phyloP scores from a whole-genome alignment of 2,329 filamentous ascomycete genomes.

The Fusarium sp. region DNA sequence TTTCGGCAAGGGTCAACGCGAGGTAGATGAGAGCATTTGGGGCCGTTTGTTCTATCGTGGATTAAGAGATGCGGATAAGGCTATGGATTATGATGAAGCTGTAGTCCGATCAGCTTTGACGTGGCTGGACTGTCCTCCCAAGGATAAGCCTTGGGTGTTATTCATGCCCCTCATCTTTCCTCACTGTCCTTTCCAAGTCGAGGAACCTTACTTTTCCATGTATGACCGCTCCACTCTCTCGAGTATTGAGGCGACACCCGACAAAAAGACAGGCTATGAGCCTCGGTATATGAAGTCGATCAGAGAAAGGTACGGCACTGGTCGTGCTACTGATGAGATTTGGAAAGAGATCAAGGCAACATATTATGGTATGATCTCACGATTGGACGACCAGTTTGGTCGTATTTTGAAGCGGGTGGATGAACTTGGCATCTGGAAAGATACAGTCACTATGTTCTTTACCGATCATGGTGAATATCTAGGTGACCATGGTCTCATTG shows the following conservation, averaged over 20 bases:
- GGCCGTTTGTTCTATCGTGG: conserved; percentile 60
- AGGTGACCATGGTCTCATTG: conserved; percentile 63
- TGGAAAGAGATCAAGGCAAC: conserved; percentile 62
- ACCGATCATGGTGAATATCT: conserved; percentile 64
- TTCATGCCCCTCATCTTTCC: conserved; percentile 62
- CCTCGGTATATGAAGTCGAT: conserved; percentile 59
- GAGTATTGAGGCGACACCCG: not conserved
- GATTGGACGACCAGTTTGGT: conserved; percentile 63
- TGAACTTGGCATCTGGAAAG: conserved; percentile 54
- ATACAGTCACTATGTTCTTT: conserved; percentile 61
- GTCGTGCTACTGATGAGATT: conserved; percentile 57
- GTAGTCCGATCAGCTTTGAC: conserved; percentile 58
- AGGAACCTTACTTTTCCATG: conserved; percentile 65
- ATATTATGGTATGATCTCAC: conserved; percentile 63
- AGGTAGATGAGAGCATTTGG: conserved; percentile 56
- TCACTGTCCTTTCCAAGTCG: conserved; percentile 63
- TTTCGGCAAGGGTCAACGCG: conserved; percentile 42
- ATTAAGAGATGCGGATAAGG: conserved; percentile 54
- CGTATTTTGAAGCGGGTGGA: conserved; percentile 55
- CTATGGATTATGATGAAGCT: conserved; percentile 62
- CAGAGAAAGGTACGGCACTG: conserved; percentile 56
- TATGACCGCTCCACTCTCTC: conserved; percentile 56
- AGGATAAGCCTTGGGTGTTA: conserved; percentile 59
- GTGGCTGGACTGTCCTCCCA: conserved; percentile 61
- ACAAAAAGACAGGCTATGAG: conserved; percentile 58